These are phyloP conservation scores for Nissolia schottii DNA, from an alignment of 306 rosid genomes.

Conservation along the genomic window DNA sequence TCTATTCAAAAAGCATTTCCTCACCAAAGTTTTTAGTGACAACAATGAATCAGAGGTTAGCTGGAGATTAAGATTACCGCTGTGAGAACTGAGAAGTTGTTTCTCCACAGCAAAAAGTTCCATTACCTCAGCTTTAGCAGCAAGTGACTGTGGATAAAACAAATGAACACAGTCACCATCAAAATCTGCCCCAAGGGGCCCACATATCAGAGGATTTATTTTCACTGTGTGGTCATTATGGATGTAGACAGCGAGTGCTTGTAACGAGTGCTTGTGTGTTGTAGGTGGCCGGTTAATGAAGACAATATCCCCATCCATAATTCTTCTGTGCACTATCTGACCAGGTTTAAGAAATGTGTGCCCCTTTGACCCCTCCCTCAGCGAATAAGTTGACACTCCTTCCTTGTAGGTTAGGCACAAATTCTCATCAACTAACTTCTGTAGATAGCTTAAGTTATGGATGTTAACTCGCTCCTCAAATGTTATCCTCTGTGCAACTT, in stretches of 20 bases:
- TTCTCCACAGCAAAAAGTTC: constrained; percentile 86
- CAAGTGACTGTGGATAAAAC: constrained; percentile 89
- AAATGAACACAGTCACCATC: constrained; percentile 92
- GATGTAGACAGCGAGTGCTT: constrained; percentile 79
- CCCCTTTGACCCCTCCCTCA: constrained; percentile 91
- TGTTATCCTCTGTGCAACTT: constrained; percentile 77
- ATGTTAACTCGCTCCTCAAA: constrained; percentile 81
- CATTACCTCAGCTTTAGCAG: constrained; percentile 90
- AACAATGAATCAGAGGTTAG: constrained; percentile 61
- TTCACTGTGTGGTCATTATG: constrained; percentile 88
- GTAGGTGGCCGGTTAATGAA: constrained; percentile 93
- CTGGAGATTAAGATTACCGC: constrained; percentile 80
- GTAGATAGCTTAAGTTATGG: constrained; percentile 63
- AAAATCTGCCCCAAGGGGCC: constrained; percentile 90
- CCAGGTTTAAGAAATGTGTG: constrained; percentile 70
- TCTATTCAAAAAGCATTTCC: constrained; percentile 42
- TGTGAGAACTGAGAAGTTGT: constrained; percentile 90
- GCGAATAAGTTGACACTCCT: constrained; percentile 71
- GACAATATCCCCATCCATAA: constrained; percentile 93
- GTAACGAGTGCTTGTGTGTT: constrained; percentile 89
- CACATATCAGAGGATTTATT: constrained; percentile 93
- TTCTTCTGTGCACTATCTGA: constrained; percentile 80
- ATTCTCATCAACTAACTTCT: constrained; percentile 74
- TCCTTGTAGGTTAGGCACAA: constrained; percentile 72
- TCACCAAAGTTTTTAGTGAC: constrained; percentile 64